phyloP scores from a whole-genome alignment of 805 yeast species.

The Saccharomycopsis sp. region DNA sequence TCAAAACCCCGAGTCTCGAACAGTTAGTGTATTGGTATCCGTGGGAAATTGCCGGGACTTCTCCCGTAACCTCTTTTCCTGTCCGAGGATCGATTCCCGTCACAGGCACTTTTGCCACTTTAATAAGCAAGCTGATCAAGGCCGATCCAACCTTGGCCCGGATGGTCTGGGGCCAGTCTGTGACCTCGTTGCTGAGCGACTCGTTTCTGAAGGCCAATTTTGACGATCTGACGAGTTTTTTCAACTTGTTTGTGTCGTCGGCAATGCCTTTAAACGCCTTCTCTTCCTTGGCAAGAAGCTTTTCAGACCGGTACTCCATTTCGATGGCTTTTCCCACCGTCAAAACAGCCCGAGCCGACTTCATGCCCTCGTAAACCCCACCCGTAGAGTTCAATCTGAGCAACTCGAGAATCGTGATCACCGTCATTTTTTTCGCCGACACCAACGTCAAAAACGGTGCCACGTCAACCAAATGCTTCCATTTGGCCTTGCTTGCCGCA shows the following conservation, averaged over 20 bases:
- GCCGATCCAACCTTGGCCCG: conserved; percentile 77
- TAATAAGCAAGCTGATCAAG: conserved; percentile 64
- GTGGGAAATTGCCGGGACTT: conserved; percentile 88
- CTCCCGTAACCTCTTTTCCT: conserved; percentile 55
- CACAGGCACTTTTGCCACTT: conserved; percentile 78
- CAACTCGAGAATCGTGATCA: conserved; percentile 76
- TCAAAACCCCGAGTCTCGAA: conserved; percentile 72
- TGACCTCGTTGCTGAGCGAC: conserved; percentile 29
- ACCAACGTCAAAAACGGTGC: conserved; percentile 75
- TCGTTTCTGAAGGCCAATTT: conserved; percentile 33
- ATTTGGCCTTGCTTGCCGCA: conserved; percentile 21
- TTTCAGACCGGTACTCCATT: conserved; percentile 71
- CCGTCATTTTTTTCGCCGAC: conserved; percentile 73
- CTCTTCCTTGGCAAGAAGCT: conserved; percentile 50
- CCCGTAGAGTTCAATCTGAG: conserved; percentile 68
- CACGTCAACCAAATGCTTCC: conserved; percentile 42
- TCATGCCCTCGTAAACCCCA: conserved; percentile 73
- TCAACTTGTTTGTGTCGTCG: conserved; percentile 40
- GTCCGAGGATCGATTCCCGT: conserved; percentile 77
- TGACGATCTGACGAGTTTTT: conserved; percentile 34
- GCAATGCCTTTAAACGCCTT: conserved; percentile 46
- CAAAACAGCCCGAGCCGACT: conserved; percentile 75
- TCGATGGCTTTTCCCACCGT: conserved; percentile 82
- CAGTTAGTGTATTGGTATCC: conserved; percentile 79
- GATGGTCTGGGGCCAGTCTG: conserved; percentile 49